phyloP scores from a whole-genome alignment of 352 stramenopile species.

The Phytopythium oedochilum region DNA sequence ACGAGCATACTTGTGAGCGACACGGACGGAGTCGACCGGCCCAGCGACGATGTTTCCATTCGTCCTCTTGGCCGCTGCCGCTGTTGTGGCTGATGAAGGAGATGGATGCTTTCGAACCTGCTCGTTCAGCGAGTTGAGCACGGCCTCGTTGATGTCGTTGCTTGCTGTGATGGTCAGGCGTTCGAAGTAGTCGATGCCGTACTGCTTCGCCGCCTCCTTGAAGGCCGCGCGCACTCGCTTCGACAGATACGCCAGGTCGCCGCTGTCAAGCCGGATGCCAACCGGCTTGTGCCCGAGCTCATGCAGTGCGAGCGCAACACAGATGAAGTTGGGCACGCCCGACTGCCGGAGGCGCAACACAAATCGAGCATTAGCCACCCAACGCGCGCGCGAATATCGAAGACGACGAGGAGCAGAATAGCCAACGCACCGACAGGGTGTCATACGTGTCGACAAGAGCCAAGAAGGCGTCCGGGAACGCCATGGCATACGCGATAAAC shows the following conservation, averaged over 20 bases:
- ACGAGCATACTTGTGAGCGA: constrained; percentile 9
- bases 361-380: not conserved
- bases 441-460: constrained; percentile 99
- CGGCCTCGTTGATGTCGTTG: constrained; percentile 99
- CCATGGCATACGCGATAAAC: constrained; percentile 96
- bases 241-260: constrained; percentile 97
- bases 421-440: constrained; percentile 80
- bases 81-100: not conserved
- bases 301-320: constrained; percentile 92
- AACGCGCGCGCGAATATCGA: not conserved
- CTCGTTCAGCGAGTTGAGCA: constrained; percentile 93
- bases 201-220: constrained; percentile 39
- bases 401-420: not conserved
- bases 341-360: constrained; percentile 44
- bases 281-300: constrained; percentile 88
- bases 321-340: constrained; percentile 96
- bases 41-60: constrained; percentile 6
- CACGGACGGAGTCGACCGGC: not conserved
- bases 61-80: not conserved
- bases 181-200: constrained; percentile 76
- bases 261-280: constrained; percentile 96
- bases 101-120: constrained; percentile 45
- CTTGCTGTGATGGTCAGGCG: constrained; percentile 93
- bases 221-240: constrained; percentile 77
- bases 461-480: constrained; percentile 96